Conservation (phyloP, 2,329 filamentous ascomycete species). For the Capronia americana region DNA sequence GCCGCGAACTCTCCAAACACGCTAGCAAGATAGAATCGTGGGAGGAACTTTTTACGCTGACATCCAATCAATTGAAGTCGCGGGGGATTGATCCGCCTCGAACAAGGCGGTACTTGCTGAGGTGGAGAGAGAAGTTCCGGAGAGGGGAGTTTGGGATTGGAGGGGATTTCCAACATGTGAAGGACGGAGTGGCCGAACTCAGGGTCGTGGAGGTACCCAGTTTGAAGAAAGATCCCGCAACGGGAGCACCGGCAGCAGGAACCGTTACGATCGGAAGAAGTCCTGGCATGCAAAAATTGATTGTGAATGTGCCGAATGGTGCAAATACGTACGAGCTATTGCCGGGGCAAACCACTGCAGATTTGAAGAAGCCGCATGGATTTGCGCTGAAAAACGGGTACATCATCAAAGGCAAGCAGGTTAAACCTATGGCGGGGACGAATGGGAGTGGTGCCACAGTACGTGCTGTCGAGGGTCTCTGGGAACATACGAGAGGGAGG, state of each 20-base stretch:
- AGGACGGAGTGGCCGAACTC: slow-evolving; percentile 64
- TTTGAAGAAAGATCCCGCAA: slow-evolving; percentile 44
- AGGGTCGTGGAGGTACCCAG: slow-evolving; percentile 63
- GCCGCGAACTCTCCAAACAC: slow-evolving; percentile 82
- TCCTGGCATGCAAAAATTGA: slow-evolving; percentile 62
- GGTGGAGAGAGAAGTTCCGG: slow-evolving; percentile 86
- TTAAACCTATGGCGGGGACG: slow-evolving; percentile 69
- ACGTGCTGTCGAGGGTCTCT: slow-evolving; percentile 81
- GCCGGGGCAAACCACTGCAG: slow-evolving; percentile 48
- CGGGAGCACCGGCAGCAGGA: slow-evolving; percentile 41
- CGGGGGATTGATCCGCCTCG: slow-evolving; percentile 87
- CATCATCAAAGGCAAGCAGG: slow-evolving; percentile 76
- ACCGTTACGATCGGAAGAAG: slow-evolving; percentile 51
- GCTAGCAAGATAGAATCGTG: slow-evolving; percentile 86
- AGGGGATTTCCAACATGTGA: slow-evolving; percentile 79
- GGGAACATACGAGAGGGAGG: slow-evolving; percentile 83
- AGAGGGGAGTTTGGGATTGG: slow-evolving; percentile 79
- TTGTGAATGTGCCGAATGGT: slow-evolving; percentile 65
- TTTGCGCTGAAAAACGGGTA: slow-evolving; percentile 72
- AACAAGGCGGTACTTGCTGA: slow-evolving; percentile 79
- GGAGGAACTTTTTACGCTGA: slow-evolving; percentile 86
- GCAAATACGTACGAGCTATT: slow-evolving; percentile 62
- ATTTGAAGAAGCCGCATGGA: slow-evolving; percentile 63
- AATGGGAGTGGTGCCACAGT: slow-evolving; percentile 68
- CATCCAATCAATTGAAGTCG: slow-evolving; percentile 77